Evolutionary conservation across 208 protist species (phyloP).

Genomic region (Trichomonas tenax): DNA sequence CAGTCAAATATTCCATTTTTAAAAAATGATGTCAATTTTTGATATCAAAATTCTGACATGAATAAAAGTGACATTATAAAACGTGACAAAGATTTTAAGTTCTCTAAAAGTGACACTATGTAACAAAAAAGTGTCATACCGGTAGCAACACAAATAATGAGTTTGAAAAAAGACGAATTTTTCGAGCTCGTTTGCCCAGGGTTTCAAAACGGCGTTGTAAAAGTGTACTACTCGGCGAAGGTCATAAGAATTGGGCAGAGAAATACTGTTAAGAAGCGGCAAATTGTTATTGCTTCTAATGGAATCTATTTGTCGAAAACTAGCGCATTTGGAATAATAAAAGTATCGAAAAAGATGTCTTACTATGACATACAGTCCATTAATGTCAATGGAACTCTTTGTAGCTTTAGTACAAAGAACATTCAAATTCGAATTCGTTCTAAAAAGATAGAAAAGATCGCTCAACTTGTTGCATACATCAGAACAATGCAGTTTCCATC

Average conservation of each 20-base stretch:
- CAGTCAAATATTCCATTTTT: neutral
- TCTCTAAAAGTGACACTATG: no score
- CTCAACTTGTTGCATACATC: neutral
- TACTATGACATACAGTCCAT: neutral
- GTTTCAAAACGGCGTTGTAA: neutral
- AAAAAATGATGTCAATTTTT: no score
- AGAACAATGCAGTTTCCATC: neutral
- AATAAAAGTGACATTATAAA: no score
- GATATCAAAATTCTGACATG: no score
- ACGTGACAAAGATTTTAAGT: no score
- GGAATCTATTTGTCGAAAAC: neutral
- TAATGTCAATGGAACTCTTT: neutral
- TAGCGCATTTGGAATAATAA: neutral
- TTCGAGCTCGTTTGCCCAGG: neutral
- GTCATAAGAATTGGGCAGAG: neutral
- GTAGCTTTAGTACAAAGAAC: neutral
- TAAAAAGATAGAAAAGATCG: neutral
- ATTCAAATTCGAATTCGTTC: neutral
- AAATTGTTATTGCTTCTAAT: neutral
- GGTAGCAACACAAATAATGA: neutral
- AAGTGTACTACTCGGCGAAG: neutral
- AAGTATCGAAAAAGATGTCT: neutral
- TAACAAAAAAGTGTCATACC: no score
- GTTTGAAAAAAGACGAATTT: neutral
- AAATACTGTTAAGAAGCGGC: neutral